Base-by-base conservation (phyloP, 2,329 filamentous ascomycete genomes). In the Macrophomina phaseolina region DNA sequence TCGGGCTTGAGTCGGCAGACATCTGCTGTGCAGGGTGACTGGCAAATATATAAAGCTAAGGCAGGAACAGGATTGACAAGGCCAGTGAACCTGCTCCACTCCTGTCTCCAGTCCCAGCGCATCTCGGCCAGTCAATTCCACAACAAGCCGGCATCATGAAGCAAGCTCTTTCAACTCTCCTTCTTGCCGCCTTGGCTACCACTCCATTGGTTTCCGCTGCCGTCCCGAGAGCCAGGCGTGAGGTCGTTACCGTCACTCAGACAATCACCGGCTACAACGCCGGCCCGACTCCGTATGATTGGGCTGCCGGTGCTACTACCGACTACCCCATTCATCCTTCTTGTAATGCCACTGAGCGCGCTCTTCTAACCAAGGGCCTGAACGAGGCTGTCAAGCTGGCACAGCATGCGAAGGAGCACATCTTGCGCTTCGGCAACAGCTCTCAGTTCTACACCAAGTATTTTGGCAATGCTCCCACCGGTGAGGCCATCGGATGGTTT, bases 371-470 rank as follows among this genome's bases (percentile, higher is more conserved):
- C 45, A 76, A 78, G 16, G 89, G 83, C 5, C 80, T 92, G 0
- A 78, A 84, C 18, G 89, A 91, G 74, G 82, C 87, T 4, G 76
- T 89, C 46, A 74, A 78, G 62, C 80, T 91, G 4, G 87, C 86
- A 7, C 76, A 81, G 62, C 87, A 90, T 71, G 89, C 89, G 6
- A 85, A 84, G 67, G 83, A 89, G 48, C 89, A 91, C 73, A 83
- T 89, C 61, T 81, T 87, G 14, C 81, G 82, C 55, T 85, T 81
- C 71, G 87, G 88, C 38, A 82, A 84, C 76, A 79, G 82, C 32
- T 90, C 87, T 9, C 80, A 83, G 23, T 83, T 90, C 67, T 88
- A 87, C 73, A 80, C 80, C 63, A 90, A 89, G 78, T 91, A 91
- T 79, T 91, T 91, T 73, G 88, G 89, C 53, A 82, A 86, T 63